Conservation (phyloP, 2,329 filamentous ascomycete species). For the Colletotrichum incanum region DNA sequence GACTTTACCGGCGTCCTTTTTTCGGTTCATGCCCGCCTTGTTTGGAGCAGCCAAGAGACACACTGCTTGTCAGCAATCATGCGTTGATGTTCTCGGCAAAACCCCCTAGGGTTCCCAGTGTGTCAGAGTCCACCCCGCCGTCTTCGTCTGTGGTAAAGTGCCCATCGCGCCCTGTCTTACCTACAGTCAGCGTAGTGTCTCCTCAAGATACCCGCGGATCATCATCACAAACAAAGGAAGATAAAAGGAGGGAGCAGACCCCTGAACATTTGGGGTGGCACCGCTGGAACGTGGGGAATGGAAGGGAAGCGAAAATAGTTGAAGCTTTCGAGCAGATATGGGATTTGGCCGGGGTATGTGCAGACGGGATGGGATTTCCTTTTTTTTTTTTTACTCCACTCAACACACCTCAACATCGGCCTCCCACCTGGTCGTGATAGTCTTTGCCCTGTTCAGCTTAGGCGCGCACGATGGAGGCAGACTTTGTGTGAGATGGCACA, state of each 20-base stretch:
- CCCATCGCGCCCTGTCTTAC: not conserved
- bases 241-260: not conserved
- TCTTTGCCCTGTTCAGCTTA: not conserved
- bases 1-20: not conserved
- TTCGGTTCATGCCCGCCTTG: not conserved
- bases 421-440: not conserved
- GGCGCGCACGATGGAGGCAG: not conserved
- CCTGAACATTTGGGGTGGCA: not conserved
- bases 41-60: not conserved
- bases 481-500: too few species aligned
- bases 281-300: conserved; percentile 28
- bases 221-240: not conserved
- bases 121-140: not conserved
- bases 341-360: not conserved
- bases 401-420: not conserved
- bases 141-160: not conserved
- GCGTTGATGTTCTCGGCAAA: not conserved
- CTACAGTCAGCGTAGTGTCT: not conserved
- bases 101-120: not conserved
- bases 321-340: conserved; percentile 15
- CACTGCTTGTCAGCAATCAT: not conserved
- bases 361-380: not conserved
- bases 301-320: conserved; percentile 2
- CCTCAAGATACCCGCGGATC: not conserved
- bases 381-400: not conserved